A percentile compares a stretch with the other conserved stretches of the same genome.
These are phyloP conservation scores for Solanum tarijense DNA, from an alignment of 257 asterid species.

Conservation along the genomic window DNA sequence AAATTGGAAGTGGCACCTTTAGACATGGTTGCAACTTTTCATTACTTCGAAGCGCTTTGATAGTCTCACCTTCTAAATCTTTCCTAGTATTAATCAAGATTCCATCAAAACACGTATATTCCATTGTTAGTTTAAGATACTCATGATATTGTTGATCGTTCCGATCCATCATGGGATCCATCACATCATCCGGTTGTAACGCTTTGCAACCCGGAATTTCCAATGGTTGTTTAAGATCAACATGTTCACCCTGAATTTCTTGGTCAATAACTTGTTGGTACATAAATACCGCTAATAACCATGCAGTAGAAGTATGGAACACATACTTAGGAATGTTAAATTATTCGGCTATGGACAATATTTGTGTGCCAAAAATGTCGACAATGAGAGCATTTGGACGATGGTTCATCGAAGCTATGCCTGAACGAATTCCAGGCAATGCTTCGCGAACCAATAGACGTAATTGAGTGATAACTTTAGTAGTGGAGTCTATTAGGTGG, in stretches of 20 bases:
- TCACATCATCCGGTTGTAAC: not conserved
- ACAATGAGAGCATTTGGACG: slow-evolving; percentile 2
- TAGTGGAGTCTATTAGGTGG: not conserved
- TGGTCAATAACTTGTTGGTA: slow-evolving; percentile 8
- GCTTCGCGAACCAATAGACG: not conserved
- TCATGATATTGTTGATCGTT: not conserved
- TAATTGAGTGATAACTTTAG: not conserved
- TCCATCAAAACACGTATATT: not conserved
- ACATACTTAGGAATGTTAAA: not conserved
- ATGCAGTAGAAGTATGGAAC: slow-evolving; percentile 5
- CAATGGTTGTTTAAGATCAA: slow-evolving; percentile 6
- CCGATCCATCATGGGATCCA: slow-evolving; percentile 9
- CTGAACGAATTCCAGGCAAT: not conserved
- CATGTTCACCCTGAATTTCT: not conserved
- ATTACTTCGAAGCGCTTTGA: slow-evolving; percentile 3
- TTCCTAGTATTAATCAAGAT: slow-evolving; percentile 10
- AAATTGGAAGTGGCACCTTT: too few species aligned
- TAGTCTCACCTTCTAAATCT: not conserved
- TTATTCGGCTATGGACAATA: not conserved
- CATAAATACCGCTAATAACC: not conserved
- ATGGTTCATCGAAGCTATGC: not conserved
- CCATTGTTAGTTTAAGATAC: not conserved
- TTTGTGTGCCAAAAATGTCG: slow-evolving; percentile 3
- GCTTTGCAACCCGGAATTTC: not conserved
- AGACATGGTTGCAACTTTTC: not conserved